Base-by-base conservation (phyloP, 2,329 filamentous ascomycete species). In the Xylariales sp. region DNA sequence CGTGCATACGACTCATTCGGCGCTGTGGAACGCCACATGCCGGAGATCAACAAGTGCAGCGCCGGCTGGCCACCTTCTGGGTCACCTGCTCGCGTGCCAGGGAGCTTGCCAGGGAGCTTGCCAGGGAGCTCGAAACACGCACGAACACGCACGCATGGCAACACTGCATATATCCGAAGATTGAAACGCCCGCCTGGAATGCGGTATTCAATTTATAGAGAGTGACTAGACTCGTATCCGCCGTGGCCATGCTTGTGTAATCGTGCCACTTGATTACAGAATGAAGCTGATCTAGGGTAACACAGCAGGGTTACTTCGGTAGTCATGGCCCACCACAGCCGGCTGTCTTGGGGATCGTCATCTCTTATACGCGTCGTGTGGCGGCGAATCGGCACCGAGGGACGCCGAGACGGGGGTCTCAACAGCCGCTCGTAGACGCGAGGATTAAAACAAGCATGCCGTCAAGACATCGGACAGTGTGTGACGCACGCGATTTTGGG, bases 151-250 rank as follows among this genome's bases (percentile, higher is more conserved):
- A 59, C 59, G 43, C 53, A 53, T 53, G 60, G 65, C 45, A 34
- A 52, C 64, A 68, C 62, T 67, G 65, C 71, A 71, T 65, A 64
- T 56, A 62, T 36, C 56, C 59, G 59, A 58, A 58, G 45, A 56
- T 52, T 10, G 62, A 53, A 43, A 55, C 52, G 54, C 18, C 18
- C n/a, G 59, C 59, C 57, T 49, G 45, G 36, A 16, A 58, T 57
- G 32, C 52, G 59, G 39, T 36, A 30, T 54, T 32, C 36, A 62
- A 61, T 55, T 34, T 54, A 62, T 59, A 59, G 2, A 58, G 28
- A 49, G 53, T 50, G 58, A 56, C 57, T 66, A 18, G 50, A 23
- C 64, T 75, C 73, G 73, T 75, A 73, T 75, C 67, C 53, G 72
- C 57, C 9, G 69, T 71, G 72, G 52, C 43, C 71, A 62, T 70